Base-by-base conservation (phyloP, 441 rosid genomes). In the Mallotus repandus region DNA sequence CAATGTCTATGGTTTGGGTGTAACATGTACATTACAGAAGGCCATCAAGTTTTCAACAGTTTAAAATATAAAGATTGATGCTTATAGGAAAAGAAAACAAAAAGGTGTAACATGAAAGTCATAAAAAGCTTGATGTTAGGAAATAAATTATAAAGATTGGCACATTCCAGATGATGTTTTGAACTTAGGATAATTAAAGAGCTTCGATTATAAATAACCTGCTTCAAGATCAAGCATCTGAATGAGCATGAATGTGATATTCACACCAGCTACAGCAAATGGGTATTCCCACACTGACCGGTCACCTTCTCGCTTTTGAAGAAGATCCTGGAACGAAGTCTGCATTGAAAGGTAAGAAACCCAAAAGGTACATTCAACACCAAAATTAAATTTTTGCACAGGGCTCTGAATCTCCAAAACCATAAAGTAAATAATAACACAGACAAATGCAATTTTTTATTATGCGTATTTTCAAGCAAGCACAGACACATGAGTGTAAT, bases 171-270 rank as follows among this genome's bases (percentile, higher is more conserved):
- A 63, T 16, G 69, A 25, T 45, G 32, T 14, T 25, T 2, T 21
- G 10, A 4, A 25, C 16, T 18, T 3, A 29, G 46, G 6, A 68
- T 68, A 68, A 58, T 9, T 16, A 29, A 35, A 49, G 9, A 45
- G 9, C 19, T 54, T 49, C 11, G 7, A 21, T 72, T 29, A 32
- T 38, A 38, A 50, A 77, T 63, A 49, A 91, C 97, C 96, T 90
- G 96, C 96, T 91, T 93, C 97, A 69, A 93, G 96, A 84, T 93
- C 98, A 66, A 93, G 93, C 96, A 93, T 91, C 80, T 93, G 98
- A 70, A 90, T 87, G 64, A 93, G 97, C 98, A 93, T 93, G 82
- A 93, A 93, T 43, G 98, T 89, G 69, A 93, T 78, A 82, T 93
- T 93, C 80, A 93, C 88, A 50, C 98, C 97, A 83, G 98, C 98